Conservation (phyloP, 176 grass and related monocot species). For the Urochloa ruziziensis region DNA sequence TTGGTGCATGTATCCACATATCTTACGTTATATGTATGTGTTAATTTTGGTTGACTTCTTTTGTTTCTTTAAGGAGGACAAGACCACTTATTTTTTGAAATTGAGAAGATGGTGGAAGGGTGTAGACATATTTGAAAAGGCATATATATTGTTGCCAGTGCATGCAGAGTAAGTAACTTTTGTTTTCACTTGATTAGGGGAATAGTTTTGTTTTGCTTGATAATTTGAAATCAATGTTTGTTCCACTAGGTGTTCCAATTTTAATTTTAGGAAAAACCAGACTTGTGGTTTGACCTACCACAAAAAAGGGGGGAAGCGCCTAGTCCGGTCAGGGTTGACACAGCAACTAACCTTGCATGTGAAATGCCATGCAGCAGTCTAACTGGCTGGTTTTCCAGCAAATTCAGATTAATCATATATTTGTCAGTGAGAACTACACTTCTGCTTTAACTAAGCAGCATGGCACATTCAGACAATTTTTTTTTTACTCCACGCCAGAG, state of each 20-base stretch:
- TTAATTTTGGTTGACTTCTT: slow-evolving; percentile 14
- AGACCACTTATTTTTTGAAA: slow-evolving; percentile 59
- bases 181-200: background rate
- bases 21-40: slow-evolving; percentile 3
- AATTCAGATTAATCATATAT: background rate
- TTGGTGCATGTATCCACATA: slow-evolving; percentile 5
- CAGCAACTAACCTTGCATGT: background rate
- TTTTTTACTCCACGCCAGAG: background rate
- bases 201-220: background rate
- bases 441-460: background rate
- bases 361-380: background rate
- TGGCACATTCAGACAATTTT: background rate
- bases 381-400: background rate
- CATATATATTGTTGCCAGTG: slow-evolving; percentile 84
- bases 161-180: slow-evolving; percentile 81
- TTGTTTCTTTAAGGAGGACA: slow-evolving; percentile 51
- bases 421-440: background rate
- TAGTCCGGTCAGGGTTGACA: background rate
- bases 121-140: slow-evolving; percentile 75
- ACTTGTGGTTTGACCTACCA: background rate
- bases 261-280: background rate
- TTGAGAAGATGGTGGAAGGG: slow-evolving; percentile 98
- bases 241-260: background rate
- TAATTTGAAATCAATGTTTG: background rate
- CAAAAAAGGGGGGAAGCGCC: too few relatives aligned